phyloP scores from a whole-genome alignment of 768 basidiomycete species.

The Scleroderma citrinum region DNA sequence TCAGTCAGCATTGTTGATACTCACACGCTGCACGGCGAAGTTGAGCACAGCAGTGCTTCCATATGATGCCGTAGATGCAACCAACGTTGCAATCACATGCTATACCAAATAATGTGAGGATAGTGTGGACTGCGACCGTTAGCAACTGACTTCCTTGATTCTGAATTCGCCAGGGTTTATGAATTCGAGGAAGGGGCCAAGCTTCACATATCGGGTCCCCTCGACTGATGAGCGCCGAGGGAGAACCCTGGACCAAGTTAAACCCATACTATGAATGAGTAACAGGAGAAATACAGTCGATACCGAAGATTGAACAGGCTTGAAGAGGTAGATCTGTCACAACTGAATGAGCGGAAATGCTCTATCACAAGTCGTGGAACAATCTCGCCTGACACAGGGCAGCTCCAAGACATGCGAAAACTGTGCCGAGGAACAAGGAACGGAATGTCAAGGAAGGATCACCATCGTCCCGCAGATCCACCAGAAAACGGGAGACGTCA shows the following conservation, averaged over 20 bases:
- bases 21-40: conserved; percentile 55
- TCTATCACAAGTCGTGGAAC: neutral
- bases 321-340: conserved; percentile 51
- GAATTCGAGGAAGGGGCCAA: conserved; percentile 38
- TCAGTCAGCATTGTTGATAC: conserved; percentile 6
- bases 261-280: conserved; percentile 46
- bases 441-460: conserved; percentile 52
- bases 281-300: conserved; percentile 55
- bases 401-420: conserved; percentile 54
- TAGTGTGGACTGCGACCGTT: neutral
- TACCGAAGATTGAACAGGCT: conserved; percentile 47
- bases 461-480: conserved; percentile 53
- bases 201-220: conserved; percentile 37
- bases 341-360: neutral
- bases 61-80: conserved; percentile 50
- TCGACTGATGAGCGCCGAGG: conserved; percentile 38
- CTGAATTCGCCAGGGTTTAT: conserved; percentile 54
- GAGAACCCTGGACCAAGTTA: conserved; percentile 43
- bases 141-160: conserved; percentile 47
- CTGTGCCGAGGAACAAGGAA: conserved; percentile 49
- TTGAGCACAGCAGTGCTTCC: conserved; percentile 52
- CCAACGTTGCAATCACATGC: conserved; percentile 53
- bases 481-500: conserved; percentile 50
- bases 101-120: conserved; percentile 20
- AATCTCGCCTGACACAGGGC: conserved; percentile 45